A percentile compares a stretch with the other conserved stretches of the same genome.
phyloP scores from a whole-genome alignment of 345 rosid genomes.

The Gossypium thurberi region DNA sequence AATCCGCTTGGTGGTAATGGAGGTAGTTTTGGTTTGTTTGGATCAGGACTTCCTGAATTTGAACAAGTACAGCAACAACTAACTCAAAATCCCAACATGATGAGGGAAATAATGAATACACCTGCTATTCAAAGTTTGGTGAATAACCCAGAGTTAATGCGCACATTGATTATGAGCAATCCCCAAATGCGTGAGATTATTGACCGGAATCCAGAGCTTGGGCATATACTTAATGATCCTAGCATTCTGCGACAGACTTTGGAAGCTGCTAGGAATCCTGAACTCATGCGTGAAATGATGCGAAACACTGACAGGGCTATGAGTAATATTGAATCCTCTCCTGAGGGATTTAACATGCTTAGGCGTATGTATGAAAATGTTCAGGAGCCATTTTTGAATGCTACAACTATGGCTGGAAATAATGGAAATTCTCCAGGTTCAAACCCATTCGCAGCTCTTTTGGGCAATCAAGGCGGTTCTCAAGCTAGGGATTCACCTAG shows the following conservation, averaged over 20 bases:
- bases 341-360: conserved; percentile 84
- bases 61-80: conserved; percentile 78
- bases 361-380: conserved; percentile 92
- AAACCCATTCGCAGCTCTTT: conserved; percentile 62
- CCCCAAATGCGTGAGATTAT: conserved; percentile 90
- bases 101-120: conserved; percentile 81
- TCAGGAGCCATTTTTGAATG: conserved; percentile 77
- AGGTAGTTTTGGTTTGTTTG: conserved; percentile 45
- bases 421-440: conserved; percentile 37
- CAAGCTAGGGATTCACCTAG: conserved; percentile 38
- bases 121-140: conserved; percentile 72
- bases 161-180: conserved; percentile 74
- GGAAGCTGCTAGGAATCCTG: conserved; percentile 85
- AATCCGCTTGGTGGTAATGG: conserved; percentile 48
- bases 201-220: conserved; percentile 90
- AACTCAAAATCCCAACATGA: conserved; percentile 68
- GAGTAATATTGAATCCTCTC: conserved; percentile 86
- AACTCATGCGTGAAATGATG: conserved; percentile 96
- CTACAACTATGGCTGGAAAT: conserved; percentile 68
- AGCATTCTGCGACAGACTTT: conserved; percentile 70
- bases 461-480: conserved; percentile 43
- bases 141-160: conserved; percentile 85
- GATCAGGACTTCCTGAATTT: conserved; percentile 66
- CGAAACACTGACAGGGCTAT: conserved; percentile 78
- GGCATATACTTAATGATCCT: conserved; percentile 78